phyloP scores from a whole-genome alignment of 129 eudicot genomes.

The Tanacetum coccineum region DNA sequence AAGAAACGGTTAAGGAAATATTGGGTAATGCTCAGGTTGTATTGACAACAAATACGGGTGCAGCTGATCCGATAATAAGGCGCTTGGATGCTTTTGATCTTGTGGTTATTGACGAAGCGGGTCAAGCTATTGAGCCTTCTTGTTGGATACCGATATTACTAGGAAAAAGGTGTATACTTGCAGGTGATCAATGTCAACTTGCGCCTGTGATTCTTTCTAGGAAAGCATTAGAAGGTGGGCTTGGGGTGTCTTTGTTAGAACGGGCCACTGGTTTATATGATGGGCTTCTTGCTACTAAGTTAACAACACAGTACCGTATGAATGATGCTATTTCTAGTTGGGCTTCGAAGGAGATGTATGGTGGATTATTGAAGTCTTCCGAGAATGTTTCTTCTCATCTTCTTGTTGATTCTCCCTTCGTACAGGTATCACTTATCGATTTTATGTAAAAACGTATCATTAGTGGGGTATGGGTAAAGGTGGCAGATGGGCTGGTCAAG shows the following conservation, averaged over 20 bases:
- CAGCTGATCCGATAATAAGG: conserved; percentile 84
- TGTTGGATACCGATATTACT: conserved; percentile 87
- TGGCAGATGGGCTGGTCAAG: background rate
- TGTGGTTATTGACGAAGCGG: conserved; percentile 93
- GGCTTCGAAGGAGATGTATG: conserved; percentile 98
- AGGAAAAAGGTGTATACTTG: conserved; percentile 80
- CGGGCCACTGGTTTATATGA: conserved; percentile 69
- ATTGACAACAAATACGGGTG: conserved; percentile 89
- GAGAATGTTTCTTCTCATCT: conserved; percentile 70
- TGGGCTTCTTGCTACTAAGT: conserved; percentile 67
- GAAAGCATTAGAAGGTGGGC: conserved; percentile 91
- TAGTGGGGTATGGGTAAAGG: conserved; percentile 2
- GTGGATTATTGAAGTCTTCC: conserved; percentile 66
- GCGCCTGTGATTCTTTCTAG: conserved; percentile 91
- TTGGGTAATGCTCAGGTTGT: conserved; percentile 77
- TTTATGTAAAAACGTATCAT: background rate
- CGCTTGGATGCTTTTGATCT: conserved; percentile 69
- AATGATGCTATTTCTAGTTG: conserved; percentile 89
- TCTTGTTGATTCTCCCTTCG: conserved; percentile 86
- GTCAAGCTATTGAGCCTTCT: conserved; percentile 91
- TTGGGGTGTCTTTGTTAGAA: conserved; percentile 77
- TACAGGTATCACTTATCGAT: conserved; percentile 47
- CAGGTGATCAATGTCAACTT: conserved; percentile 92
- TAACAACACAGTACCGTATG: conserved; percentile 85
- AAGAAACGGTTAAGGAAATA: conserved; percentile 72